These are phyloP conservation scores for Amanita brunnescens DNA, from an alignment of 768 basidiomycete genomes.

Conservation along the genomic window DNA sequence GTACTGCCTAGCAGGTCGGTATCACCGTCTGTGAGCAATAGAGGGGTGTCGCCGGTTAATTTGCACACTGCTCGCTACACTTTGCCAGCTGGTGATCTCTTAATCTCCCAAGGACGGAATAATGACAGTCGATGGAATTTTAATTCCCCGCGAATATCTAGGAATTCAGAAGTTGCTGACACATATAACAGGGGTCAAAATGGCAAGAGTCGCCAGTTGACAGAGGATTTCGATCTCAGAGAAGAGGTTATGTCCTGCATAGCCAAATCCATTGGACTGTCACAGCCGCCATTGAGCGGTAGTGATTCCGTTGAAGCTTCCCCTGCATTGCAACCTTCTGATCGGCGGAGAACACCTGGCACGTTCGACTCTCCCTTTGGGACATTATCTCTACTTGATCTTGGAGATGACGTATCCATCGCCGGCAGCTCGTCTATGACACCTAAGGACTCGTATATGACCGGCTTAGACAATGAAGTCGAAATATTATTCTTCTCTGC, in stretches of 20 bases:
- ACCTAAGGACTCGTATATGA: constrained; percentile 52
- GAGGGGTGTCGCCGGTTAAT: constrained; percentile 10
- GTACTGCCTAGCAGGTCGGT: constrained; percentile 1
- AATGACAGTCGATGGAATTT: constrained; percentile 42
- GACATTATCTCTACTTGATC: constrained; percentile 63
- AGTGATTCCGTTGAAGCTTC: constrained; percentile 59
- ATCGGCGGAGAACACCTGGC: constrained; percentile 30
- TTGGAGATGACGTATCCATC: constrained; percentile 62
- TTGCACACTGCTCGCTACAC: constrained; percentile 38
- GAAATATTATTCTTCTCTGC: constrained; percentile 91
- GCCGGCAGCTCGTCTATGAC: constrained; percentile 47
- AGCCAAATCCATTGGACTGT: constrained; percentile 91
- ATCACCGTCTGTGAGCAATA: constrained; percentile 12
- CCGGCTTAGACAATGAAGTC: constrained; percentile 90
- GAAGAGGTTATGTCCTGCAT: constrained; percentile 98
- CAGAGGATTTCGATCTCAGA: constrained; percentile 85
- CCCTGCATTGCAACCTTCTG: constrained; percentile 45
- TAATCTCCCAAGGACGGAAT: constrained; percentile 44
- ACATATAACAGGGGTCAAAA: constrained; percentile 14
- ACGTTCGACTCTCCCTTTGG: constrained; percentile 60
- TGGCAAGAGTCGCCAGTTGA: constrained; percentile 22
- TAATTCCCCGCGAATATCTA: constrained; percentile 38
- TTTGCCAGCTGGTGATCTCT: constrained; percentile 72
- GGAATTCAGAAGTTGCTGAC: constrained; percentile 20
- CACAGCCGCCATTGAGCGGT: constrained; percentile 76